phyloP scores from a whole-genome alignment of 306 rosid genomes.

The Cotoneaster glaucophyllus region DNA sequence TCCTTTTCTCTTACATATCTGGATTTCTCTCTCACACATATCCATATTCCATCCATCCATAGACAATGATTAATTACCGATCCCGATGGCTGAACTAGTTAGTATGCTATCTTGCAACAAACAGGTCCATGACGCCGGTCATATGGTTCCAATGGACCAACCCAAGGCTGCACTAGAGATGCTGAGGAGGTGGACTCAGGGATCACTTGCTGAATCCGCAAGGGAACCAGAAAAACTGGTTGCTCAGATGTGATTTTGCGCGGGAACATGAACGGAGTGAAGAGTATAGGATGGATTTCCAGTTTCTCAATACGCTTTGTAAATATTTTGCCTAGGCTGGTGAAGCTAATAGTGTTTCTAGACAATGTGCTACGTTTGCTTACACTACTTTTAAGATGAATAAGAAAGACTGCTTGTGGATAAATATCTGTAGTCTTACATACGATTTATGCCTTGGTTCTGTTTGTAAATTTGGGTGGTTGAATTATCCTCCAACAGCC shows the following conservation, averaged over 20 bases:
- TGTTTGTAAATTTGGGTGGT: not conserved
- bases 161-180: slow-evolving; percentile 90
- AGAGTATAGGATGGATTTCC: slow-evolving; percentile 1
- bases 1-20: not conserved
- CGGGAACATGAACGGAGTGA: not conserved
- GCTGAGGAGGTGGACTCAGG: slow-evolving; percentile 84
- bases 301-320: slow-evolving; percentile 13
- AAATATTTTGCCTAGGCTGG: not conserved
- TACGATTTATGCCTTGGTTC: not conserved
- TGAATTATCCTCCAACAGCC: not conserved
- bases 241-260: slow-evolving; percentile 43
- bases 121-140: slow-evolving; percentile 96
- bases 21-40: not conserved
- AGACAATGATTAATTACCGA: not conserved
- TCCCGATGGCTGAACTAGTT: slow-evolving; percentile 8
- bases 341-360: not conserved
- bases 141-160: slow-evolving; percentile 99
- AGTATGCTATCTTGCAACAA: slow-evolving; percentile 10
- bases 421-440: not conserved
- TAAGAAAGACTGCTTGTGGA: not conserved
- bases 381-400: not conserved
- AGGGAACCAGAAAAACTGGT: slow-evolving; percentile 31
- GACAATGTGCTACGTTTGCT: not conserved
- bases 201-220: slow-evolving; percentile 45
- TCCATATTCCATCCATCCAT: not conserved